phyloP scores from a whole-genome alignment of 768 basidiomycete genomes.

The Leccinum broughii region DNA sequence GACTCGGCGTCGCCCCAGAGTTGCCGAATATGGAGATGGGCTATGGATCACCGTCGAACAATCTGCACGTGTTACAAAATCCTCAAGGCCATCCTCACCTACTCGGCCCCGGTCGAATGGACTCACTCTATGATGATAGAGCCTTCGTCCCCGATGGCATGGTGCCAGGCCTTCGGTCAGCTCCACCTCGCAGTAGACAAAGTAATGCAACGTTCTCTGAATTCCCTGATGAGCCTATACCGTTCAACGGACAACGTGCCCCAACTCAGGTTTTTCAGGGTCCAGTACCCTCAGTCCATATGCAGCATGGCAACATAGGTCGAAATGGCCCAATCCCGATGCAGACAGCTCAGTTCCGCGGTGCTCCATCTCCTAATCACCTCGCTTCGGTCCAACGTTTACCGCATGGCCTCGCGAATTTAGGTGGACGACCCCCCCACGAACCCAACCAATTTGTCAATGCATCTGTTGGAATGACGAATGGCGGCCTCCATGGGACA shows the following conservation, averaged over 20 bases:
- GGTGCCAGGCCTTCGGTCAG: conserved; percentile 79
- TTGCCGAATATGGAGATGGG: conserved; percentile 23
- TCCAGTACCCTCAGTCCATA: conserved; percentile 47
- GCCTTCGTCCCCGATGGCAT: conserved; percentile 82
- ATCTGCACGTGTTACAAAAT: conserved; percentile 43
- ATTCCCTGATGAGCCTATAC: conserved; percentile 60
- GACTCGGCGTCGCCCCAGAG: conserved; percentile 26
- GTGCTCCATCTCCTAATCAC: conserved; percentile 64
- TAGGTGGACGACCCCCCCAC: conserved; percentile 80
- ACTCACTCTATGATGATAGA: conserved; percentile 74
- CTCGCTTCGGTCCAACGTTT: conserved; percentile 57
- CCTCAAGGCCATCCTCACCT: conserved; percentile 42
- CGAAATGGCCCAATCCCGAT: conserved; percentile 55
- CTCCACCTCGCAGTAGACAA: conserved; percentile 62
- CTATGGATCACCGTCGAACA: conserved; percentile 25
- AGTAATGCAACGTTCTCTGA: conserved; percentile 55
- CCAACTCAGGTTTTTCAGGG: conserved; percentile 59
- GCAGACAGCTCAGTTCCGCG: conserved; percentile 66
- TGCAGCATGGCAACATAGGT: conserved; percentile 49
- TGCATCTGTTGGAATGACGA: conserved; percentile 43
- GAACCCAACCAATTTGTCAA: conserved; percentile 66
- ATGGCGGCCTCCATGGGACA: conserved; percentile 46
- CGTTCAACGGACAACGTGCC: conserved; percentile 60
- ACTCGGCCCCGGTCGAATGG: conserved; percentile 50
- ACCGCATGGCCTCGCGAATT: conserved; percentile 79